Conservation (phyloP, 352 stramenopile genomes). For the Blastocystis hominis region DNA sequence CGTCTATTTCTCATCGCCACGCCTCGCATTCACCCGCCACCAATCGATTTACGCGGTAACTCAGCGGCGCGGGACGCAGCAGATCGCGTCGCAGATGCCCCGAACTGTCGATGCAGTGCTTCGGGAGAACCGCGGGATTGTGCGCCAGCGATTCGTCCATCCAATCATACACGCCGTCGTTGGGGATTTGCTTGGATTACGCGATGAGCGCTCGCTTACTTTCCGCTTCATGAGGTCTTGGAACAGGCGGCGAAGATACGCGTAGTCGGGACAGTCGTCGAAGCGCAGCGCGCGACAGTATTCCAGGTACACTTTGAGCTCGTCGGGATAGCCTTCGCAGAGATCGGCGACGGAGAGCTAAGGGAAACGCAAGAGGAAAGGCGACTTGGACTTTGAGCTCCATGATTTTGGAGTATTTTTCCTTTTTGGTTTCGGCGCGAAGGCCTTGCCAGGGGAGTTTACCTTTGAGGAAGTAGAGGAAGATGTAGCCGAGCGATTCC, state of each 20-base stretch:
- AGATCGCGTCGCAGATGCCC: constrained; percentile 4
- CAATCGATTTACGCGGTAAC: not conserved
- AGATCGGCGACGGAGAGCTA: constrained; percentile 62
- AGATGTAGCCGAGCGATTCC: constrained; percentile 81
- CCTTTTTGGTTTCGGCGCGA: constrained; percentile 86
- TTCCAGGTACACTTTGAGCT: constrained; percentile 66
- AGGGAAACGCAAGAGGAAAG: not conserved
- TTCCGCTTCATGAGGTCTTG: constrained; percentile 58
- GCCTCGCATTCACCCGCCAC: not conserved
- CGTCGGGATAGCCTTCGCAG: constrained; percentile 64
- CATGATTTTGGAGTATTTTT: constrained; percentile 89
- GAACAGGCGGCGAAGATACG: constrained; percentile 79
- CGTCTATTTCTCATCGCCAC: not conserved
- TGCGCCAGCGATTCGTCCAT: constrained; percentile 49
- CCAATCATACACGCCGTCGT: constrained; percentile 54
- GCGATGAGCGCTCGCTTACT: not conserved
- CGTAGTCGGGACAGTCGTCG: constrained; percentile 84
- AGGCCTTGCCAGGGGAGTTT: constrained; percentile 83
- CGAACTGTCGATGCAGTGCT: not conserved
- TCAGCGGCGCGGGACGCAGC: not conserved
- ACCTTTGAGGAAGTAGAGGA: constrained; percentile 86
- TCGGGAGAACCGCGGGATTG: constrained; percentile 26
- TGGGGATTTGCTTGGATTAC: constrained; percentile 27
- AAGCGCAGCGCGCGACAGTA: constrained; percentile 84
- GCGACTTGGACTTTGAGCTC: constrained; percentile 75